phyloP scores from a whole-genome alignment of 768 basidiomycete species.

The Tephrocybe rancida region DNA sequence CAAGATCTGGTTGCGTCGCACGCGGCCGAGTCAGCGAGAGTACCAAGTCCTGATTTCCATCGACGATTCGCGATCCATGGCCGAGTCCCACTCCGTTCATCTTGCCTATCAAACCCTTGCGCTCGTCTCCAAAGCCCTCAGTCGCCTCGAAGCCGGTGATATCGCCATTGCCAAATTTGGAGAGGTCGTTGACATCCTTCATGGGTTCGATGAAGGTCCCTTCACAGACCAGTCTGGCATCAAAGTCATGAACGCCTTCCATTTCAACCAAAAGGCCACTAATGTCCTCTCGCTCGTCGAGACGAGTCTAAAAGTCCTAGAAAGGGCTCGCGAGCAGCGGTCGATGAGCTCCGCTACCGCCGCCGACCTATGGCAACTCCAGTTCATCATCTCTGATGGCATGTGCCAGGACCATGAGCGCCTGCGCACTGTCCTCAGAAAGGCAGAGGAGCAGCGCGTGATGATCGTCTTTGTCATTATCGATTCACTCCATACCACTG shows the following conservation, averaged over 20 bases:
- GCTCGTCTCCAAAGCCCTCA: conserved; percentile 87
- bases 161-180: conserved; percentile 92
- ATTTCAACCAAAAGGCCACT: conserved; percentile 87
- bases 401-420: conserved; percentile 95
- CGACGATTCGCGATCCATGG: conserved; percentile 97
- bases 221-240: conserved; percentile 82
- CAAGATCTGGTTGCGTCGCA: conserved; percentile 97
- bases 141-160: conserved; percentile 93
- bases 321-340: conserved; percentile 73
- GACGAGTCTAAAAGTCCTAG: conserved; percentile 71
- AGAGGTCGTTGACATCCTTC: conserved; percentile 82
- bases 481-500: conserved; percentile 72
- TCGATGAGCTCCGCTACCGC: conserved; percentile 62
- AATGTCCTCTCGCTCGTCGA: conserved; percentile 85
- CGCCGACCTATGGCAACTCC: conserved; percentile 92
- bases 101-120: conserved; percentile 94
- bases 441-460: conserved; percentile 86
- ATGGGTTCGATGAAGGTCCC: conserved; percentile 81
- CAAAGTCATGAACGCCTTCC: conserved; percentile 81
- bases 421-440: conserved; percentile 76
- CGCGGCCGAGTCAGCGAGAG: conserved; percentile 90
- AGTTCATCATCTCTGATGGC: conserved; percentile 99
- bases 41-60: conserved; percentile 95
- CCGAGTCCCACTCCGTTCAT: conserved; percentile 88
- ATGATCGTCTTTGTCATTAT: conserved; percentile 97